A percentile compares a stretch with the other conserved stretches of the same genome.
Conservation (phyloP, 2,329 filamentous ascomycete genomes). For the Neophaeococcomyces aloes region DNA sequence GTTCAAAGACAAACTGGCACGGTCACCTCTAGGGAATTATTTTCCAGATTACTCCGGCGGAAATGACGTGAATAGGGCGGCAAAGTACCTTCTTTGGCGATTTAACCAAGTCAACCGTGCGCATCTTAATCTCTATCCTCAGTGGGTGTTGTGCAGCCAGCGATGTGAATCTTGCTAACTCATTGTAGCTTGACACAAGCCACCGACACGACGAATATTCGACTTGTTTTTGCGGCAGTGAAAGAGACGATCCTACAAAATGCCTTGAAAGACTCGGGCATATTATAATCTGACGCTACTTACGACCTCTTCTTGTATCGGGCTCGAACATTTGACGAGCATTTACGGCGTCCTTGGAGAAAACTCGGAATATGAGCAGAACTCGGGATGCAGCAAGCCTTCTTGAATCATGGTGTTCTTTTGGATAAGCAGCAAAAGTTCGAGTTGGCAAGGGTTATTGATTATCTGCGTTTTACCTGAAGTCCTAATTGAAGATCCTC, state of each 20-base stretch:
- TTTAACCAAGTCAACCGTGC: slow-evolving; percentile 98
- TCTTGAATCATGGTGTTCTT: neutral
- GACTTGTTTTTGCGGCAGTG: slow-evolving; percentile 92
- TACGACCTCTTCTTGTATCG: slow-evolving; percentile 4
- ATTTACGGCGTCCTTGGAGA: slow-evolving; percentile 3
- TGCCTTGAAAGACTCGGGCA: slow-evolving; percentile 93
- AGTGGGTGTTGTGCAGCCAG: slow-evolving; percentile 53
- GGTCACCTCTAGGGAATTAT: slow-evolving; percentile 85
- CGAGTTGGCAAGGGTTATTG: neutral
- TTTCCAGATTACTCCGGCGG: slow-evolving; percentile 97
- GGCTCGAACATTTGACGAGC: slow-evolving; percentile 7
- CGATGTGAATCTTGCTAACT: neutral
- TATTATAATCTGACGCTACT: slow-evolving; percentile 50
- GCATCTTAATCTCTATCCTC: slow-evolving; percentile 91
- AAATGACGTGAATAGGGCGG: slow-evolving; percentile 94
- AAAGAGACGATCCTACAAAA: slow-evolving; percentile 99
- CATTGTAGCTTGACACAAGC: slow-evolving; percentile 78
- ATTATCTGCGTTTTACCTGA: neutral
- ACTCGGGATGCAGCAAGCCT: neutral
- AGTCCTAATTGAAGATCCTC: neutral
- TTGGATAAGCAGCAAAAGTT: slow-evolving; percentile 4
- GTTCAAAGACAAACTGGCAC: slow-evolving; percentile 85
- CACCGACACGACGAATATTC: slow-evolving; percentile 96
- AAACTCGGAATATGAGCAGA: neutral
- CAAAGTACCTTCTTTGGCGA: slow-evolving; percentile 94